Evolutionary conservation across 2,329 filamentous ascomycete genomes (phyloP), one percentile per base, ranked within the genome.

Genomic region (Neofusicoccum parvum): DNA sequence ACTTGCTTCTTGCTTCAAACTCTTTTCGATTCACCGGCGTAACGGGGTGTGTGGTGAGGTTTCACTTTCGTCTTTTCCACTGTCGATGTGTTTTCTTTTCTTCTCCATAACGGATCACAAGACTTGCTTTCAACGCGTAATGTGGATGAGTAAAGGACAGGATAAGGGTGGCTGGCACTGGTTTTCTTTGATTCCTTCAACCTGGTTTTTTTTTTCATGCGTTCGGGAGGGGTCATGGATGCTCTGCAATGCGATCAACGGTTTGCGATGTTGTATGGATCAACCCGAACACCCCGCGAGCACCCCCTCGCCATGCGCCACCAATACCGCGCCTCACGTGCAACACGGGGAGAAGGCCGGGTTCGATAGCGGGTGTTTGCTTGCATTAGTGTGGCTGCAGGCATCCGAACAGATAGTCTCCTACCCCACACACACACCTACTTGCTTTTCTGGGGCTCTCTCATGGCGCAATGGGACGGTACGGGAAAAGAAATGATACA

Each of bases 401-500:
- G 41, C 39, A 59, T 59, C 37, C 53, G 53, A 58, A 43, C 53
- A 17, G 27, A 45, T 36, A 17, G 39, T 59, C 15, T 59, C 23
- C 9, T 41, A 10, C 23, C 43, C 15, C 54, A 20, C 39, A 46
- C 15, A 41, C 51, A 41, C 10, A 14, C 0, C 17, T 56, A 23
- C 41, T 46, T 46, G 17, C n/a, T 49, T 59, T 59, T 36, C 20
- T 39, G n/a, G 23, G 37, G 53, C 37, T 58, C 34, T 41, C n/a
- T 51, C 39, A 41, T 6, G 53, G 20, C 53, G 53, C 20, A 41
- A 20, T 36, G 54, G 54, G 54, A 59, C 54, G 54, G 54, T 23
- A 59, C 54, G 54, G 39, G 39, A 59, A 59, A 59, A 59, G 54
- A 59, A 59, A 59, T 23, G 54, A 59, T 46, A 32, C 53, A 43